Evolutionary conservation across 2,329 filamentous ascomycete species (phyloP).

Genomic region (Aspergillaceae sp.): DNA sequence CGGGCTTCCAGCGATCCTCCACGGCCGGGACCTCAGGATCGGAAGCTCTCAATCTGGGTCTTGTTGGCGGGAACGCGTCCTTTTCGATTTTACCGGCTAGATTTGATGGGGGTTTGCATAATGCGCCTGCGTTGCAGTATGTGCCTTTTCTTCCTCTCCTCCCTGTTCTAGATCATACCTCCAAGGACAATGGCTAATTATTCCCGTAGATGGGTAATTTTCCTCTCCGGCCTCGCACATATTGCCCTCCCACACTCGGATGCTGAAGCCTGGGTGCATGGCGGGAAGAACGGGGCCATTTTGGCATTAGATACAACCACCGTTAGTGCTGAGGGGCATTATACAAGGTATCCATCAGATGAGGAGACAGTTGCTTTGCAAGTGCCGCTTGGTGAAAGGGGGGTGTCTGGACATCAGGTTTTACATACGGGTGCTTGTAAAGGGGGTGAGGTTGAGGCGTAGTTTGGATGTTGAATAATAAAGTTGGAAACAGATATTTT

Average conservation of each 20-base stretch:
- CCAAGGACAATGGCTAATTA: background rate
- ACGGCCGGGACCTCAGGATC: slow-evolving; percentile 28
- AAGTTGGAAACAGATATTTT: no score
- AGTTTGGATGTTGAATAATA: background rate
- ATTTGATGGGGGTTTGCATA: slow-evolving; percentile 36
- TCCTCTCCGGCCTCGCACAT: slow-evolving; percentile 34
- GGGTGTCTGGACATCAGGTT: slow-evolving; percentile 32
- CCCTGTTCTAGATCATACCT: background rate
- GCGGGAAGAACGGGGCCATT: slow-evolving; percentile 36
- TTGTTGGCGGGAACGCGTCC: slow-evolving; percentile 22
- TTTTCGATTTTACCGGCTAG: slow-evolving; percentile 30
- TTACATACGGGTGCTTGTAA: slow-evolving; percentile 35
- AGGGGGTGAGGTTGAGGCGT: slow-evolving; percentile 8
- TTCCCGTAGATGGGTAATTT: slow-evolving; percentile 24
- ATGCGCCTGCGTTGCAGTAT: slow-evolving; percentile 37
- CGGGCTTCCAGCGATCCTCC: slow-evolving; percentile 26
- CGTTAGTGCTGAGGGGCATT: slow-evolving; percentile 35
- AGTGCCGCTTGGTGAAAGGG: slow-evolving; percentile 29
- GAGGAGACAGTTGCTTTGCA: slow-evolving; percentile 30
- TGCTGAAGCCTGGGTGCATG: slow-evolving; percentile 29
- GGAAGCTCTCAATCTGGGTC: slow-evolving; percentile 23
- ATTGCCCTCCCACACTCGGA: slow-evolving; percentile 35
- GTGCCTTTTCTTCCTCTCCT: slow-evolving; percentile 8
- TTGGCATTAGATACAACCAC: slow-evolving; percentile 37
- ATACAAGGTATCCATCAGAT: slow-evolving; percentile 33